These are phyloP conservation scores for Metschnikowia vanudenii DNA, from an alignment of 805 yeast genomes.

Conservation along the genomic window DNA sequence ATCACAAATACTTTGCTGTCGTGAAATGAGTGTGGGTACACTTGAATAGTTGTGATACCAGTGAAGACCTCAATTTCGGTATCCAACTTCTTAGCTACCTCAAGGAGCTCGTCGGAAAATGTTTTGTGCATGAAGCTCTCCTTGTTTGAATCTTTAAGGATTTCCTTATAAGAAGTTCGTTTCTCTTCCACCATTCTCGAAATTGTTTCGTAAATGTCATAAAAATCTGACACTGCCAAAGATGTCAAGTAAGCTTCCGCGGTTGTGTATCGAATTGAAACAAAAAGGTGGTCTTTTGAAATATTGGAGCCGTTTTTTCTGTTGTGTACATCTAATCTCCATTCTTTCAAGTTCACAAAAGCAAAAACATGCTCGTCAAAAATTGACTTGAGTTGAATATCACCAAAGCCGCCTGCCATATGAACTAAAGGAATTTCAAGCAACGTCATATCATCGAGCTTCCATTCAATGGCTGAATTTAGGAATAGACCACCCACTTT, in stretches of 20 bases:
- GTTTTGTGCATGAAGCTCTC: slow-evolving; percentile 8
- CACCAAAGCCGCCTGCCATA: slow-evolving; percentile 54
- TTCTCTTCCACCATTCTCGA: slow-evolving; percentile 72
- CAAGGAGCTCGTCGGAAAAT: slow-evolving; percentile 17
- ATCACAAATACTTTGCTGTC: slow-evolving; percentile 75
- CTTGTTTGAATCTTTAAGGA: slow-evolving; percentile 56
- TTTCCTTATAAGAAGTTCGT: slow-evolving; percentile 69
- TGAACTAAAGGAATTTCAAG: slow-evolving; percentile 67
- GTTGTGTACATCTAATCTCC: slow-evolving; percentile 62
- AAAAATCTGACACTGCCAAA: slow-evolving; percentile 76
- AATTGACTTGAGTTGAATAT: slow-evolving; percentile 58
- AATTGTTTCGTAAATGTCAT: slow-evolving; percentile 73
- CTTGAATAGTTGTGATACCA: slow-evolving; percentile 55
- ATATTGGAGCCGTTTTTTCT: slow-evolving; percentile 52
- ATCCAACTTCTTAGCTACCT: slow-evolving; percentile 47
- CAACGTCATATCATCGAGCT: slow-evolving; percentile 37
- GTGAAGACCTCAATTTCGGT: slow-evolving; percentile 66
- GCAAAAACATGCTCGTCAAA: slow-evolving; percentile 87
- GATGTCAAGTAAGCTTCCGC: slow-evolving; percentile 73
- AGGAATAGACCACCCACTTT: slow-evolving; percentile 47
- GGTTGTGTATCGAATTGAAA: slow-evolving; percentile 47
- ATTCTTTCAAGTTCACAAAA: slow-evolving; percentile 50
- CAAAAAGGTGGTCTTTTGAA: slow-evolving; percentile 60
- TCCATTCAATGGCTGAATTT: slow-evolving; percentile 74
- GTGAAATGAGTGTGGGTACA: slow-evolving; percentile 78